Conservation (phyloP, 2,329 filamentous ascomycete species). For the Penicillium fuscoglaucum region DNA sequence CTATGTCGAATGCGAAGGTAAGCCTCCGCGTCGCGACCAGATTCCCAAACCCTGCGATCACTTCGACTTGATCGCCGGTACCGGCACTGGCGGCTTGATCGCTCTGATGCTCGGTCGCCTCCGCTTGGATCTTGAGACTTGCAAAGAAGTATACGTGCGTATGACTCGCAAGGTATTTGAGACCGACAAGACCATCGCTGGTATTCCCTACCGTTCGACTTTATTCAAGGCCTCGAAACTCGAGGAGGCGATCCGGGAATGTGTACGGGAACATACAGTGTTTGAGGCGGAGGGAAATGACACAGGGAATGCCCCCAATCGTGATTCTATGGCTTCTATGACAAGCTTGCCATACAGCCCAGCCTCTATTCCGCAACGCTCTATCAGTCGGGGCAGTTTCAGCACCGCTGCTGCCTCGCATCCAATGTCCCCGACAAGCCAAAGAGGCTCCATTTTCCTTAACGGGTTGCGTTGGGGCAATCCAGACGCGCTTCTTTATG, state of each 20-base stretch:
- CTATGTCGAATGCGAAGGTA: slow-evolving; percentile 89
- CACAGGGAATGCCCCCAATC: slow-evolving; percentile 41
- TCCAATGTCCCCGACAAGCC: slow-evolving; percentile 57
- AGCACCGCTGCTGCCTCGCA: slow-evolving; percentile 72
- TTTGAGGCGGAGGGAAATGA: slow-evolving; percentile 84
- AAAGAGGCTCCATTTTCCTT: slow-evolving; percentile 52
- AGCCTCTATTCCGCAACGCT: slow-evolving; percentile 53
- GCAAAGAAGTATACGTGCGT: slow-evolving; percentile 94
- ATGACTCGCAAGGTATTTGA: slow-evolving; percentile 95
- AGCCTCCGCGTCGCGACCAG: slow-evolving; percentile 83
- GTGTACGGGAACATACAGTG: slow-evolving; percentile 80
- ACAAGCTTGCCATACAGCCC: slow-evolving; percentile 51
- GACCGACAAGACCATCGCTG: slow-evolving; percentile 96
- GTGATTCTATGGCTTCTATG: slow-evolving; percentile 51
- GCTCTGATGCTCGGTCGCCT: slow-evolving; percentile 94
- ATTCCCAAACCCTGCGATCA: slow-evolving; percentile 98
- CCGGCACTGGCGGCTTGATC: slow-evolving; percentile 91
- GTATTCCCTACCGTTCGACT: slow-evolving; percentile 90
- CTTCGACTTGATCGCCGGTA: slow-evolving; percentile 95
- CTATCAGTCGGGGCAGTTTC: slow-evolving; percentile 76
- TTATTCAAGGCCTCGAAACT: slow-evolving; percentile 96
- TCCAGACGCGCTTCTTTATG: slow-evolving; percentile 83
- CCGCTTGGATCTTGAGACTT: slow-evolving; percentile 89
- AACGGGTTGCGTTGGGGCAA: slow-evolving; percentile 66
- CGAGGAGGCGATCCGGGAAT: slow-evolving; percentile 88